Base-by-base conservation (phyloP, 768 basidiomycete genomes). In the Cubamyces lactineus region DNA sequence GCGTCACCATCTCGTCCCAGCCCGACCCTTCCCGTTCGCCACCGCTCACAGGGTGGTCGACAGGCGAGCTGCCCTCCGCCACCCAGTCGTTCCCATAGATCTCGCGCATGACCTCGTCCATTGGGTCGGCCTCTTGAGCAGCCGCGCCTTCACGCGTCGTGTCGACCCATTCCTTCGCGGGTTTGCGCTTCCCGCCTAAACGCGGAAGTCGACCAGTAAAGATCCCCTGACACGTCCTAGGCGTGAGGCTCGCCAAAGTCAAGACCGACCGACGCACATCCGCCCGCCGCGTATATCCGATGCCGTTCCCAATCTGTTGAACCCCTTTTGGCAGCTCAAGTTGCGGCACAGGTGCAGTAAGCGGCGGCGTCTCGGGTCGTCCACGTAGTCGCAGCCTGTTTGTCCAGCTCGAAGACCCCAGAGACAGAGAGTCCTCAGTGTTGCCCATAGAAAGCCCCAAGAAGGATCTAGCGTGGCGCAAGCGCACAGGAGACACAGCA, bases 341-440 rank as follows among this genome's bases (percentile, higher is more conserved):
- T 17, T 47, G 30, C 5, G 71, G 69, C 43, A 73, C 68, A 19
- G 70, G 67, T 17, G 69, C 69, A 26, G 66, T 62, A 17, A 69
- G 34, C 24, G 76, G 70, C 42, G 62, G 56, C 5, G 75, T 72
- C 55, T 71, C 70, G 46, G 77, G 74, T 41, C 77, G 75, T 19
- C 69, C 69, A 51, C 67, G 71, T 70, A 74, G 80, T 38, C 76
- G 74, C 26, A 84, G 70, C 68, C 76, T 84, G 58, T 76, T 80
- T 73, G 73, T 41, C 75, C 76, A 24, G 53, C 58, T 72, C 47
- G 47, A 70, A 72, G 53, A 23, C 13, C 50, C 57, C n/a, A 62
- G 52, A 30, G 40, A 43, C n/a, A 62, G 47, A 30, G 40, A 43
- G 16, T 54, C 52, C n/a, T 53, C 53, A 7, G 63, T 71, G 76